These are phyloP conservation scores for Cucumis hystrix DNA, from an alignment of 306 rosid genomes.

Conservation along the genomic window DNA sequence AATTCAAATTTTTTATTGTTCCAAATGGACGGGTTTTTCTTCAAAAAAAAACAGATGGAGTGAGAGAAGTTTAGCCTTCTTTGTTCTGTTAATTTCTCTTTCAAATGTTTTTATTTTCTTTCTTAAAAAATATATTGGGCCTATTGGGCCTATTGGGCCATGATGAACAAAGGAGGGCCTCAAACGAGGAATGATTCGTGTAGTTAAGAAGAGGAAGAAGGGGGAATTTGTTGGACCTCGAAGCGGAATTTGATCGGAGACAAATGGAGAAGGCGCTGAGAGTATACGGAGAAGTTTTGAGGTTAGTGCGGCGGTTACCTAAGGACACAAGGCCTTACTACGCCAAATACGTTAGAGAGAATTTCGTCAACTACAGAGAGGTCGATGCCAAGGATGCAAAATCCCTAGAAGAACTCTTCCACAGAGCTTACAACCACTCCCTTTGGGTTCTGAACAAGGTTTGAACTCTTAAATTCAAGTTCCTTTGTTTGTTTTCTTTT, in stretches of 20 bases:
- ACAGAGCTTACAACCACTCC: constrained; percentile 50
- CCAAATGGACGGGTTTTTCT: no score
- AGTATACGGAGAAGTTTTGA: constrained; percentile 57
- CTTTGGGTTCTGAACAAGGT: constrained; percentile 84
- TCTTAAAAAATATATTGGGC: neutral
- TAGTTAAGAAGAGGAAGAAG: neutral
- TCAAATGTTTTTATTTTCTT: no score
- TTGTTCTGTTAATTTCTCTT: no score
- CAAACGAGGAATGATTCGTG: neutral
- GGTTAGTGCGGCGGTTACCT: constrained; percentile 43
- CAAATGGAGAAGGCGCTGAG: constrained; percentile 56
- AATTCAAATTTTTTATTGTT: no score
- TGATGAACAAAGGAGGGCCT: neutral
- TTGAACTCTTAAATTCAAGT: neutral
- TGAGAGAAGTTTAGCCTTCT: no score
- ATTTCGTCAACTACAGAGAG: constrained; percentile 46
- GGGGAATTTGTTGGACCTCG: neutral
- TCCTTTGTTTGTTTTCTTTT: no score
- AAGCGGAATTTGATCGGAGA: neutral
- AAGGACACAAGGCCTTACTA: constrained; percentile 42
- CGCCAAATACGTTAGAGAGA: constrained; percentile 62
- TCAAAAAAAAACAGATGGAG: no score
- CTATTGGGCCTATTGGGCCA: neutral
- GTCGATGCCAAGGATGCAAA: constrained; percentile 23
- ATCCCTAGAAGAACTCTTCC: constrained; percentile 33